A percentile compares a stretch with the other conserved stretches of the same genome.
These are phyloP conservation scores for Entomortierella lignicola DNA, from an alignment of 192 early-diverging fungal genomes.

Conservation along the genomic window DNA sequence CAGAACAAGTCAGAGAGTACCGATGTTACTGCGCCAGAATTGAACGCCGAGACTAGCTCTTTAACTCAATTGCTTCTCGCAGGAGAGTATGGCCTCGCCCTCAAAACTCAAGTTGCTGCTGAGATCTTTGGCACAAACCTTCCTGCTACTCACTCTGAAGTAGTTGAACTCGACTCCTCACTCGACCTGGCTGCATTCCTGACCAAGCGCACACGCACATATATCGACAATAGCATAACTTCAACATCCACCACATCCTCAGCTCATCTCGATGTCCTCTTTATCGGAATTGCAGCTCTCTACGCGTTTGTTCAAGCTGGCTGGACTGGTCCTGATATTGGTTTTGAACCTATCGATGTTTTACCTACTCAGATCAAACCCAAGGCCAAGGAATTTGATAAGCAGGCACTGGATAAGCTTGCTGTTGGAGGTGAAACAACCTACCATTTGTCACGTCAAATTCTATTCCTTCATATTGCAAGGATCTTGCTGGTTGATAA, in stretches of 20 bases:
- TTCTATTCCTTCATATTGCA: constrained; percentile 77
- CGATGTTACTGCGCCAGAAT: constrained; percentile 10
- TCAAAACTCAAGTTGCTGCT: constrained; percentile 57
- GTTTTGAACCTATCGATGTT: constrained; percentile 66
- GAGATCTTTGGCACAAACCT: constrained; percentile 65
- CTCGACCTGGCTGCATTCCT: constrained; percentile 59
- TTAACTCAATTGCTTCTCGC: constrained; percentile 49
- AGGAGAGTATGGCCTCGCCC: constrained; percentile 63
- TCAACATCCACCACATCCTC: constrained; percentile 21
- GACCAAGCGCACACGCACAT: constrained; percentile 46
- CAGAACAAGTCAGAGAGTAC: constrained; percentile 9
- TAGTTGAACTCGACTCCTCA: constrained; percentile 28
- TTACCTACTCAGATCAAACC: constrained; percentile 63
- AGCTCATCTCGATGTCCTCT: constrained; percentile 56
- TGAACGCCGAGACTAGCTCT: constrained; percentile 8
- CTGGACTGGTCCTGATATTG: constrained; percentile 89
- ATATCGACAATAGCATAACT: constrained; percentile 26
- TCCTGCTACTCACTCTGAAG: constrained; percentile 16
- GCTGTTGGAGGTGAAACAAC: constrained; percentile 86
- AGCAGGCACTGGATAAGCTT: constrained; percentile 63
- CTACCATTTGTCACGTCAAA: constrained; percentile 79
- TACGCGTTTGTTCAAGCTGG: constrained; percentile 85
- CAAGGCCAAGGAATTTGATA: constrained; percentile 50
- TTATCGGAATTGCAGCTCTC: constrained; percentile 76
- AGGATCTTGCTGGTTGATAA: constrained; percentile 71